A percentile compares a stretch with the other conserved stretches of the same genome.
Evolutionary conservation across 202 grass and related monocot species (phyloP).

Genomic region (Saccharum hybrid): DNA sequence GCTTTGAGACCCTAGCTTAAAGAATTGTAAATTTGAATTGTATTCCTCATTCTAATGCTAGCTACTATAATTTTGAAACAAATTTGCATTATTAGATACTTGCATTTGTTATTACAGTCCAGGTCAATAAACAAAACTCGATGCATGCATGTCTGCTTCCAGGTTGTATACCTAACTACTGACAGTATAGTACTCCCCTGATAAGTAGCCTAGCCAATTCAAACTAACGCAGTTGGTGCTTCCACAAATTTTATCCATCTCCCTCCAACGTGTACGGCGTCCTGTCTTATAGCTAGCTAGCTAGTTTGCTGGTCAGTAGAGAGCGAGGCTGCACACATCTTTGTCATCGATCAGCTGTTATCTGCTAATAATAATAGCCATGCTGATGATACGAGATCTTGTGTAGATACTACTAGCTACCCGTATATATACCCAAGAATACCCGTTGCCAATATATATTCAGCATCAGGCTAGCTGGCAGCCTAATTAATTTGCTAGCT

Average conservation of each 20-base stretch:
- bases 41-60: not conserved
- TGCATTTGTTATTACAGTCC: not conserved
- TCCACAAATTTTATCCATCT: no score
- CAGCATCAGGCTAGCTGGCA: not conserved
- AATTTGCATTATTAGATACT: not conserved
- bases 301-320: not conserved
- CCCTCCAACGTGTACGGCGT: no score
- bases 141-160: not conserved
- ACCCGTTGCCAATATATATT: not conserved
- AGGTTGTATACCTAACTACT: not conserved
- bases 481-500: not conserved
- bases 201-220: not conserved
- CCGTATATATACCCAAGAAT: no score
- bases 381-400: not conserved
- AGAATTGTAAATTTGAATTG: not conserved
- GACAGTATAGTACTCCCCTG: not conserved
- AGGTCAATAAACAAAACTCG: not conserved
- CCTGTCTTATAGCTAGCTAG: not conserved
- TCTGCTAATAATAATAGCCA: not conserved
- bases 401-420: not conserved
- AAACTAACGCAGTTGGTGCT: no score
- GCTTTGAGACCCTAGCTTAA: not conserved
- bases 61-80: not conserved
- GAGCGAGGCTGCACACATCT: not conserved
- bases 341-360: not conserved